Conservation (phyloP, 2,329 filamentous ascomycete species). For the Saccharata proteae region DNA sequence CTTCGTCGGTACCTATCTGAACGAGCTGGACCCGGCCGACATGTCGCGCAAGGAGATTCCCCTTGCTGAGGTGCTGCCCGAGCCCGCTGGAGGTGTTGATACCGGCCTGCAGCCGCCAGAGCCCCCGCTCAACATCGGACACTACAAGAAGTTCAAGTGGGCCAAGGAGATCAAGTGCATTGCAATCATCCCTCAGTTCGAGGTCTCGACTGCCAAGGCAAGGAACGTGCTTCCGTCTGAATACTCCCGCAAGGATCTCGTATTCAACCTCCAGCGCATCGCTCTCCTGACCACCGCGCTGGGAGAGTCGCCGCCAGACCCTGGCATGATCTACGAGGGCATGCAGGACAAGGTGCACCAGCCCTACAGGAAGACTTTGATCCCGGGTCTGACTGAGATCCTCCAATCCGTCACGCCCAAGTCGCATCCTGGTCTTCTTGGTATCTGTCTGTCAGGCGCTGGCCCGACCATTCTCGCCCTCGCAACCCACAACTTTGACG, state of each 20-base stretch:
- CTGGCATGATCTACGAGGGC: constrained; percentile 87
- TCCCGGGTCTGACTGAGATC: constrained; percentile 84
- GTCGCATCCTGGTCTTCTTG: constrained; percentile 76
- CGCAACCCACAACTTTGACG: constrained; percentile 78
- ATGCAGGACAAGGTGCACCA: constrained; percentile 99
- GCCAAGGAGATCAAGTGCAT: constrained; percentile 91
- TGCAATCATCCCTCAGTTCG: constrained; percentile 90
- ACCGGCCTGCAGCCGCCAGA: constrained; percentile 77
- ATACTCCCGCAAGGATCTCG: constrained; percentile 73
- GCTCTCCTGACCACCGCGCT: constrained; percentile 82
- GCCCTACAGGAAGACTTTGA: constrained; percentile 82
- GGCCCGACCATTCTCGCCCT: constrained; percentile 91
- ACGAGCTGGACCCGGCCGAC: constrained; percentile 80
- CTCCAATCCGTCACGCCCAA: constrained; percentile 81
- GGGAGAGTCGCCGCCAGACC: constrained; percentile 78
- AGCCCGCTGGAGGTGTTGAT: constrained; percentile 80
- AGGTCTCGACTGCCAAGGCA: constrained; percentile 87
- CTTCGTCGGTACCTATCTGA: constrained; percentile 93
- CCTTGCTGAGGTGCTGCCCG: constrained; percentile 80
- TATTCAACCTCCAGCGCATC: constrained; percentile 92
- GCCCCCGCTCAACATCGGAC: constrained; percentile 85
- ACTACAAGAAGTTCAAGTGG: constrained; percentile 94
- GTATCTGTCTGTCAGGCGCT: constrained; percentile 88
- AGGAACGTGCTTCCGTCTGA: constrained; percentile 69
- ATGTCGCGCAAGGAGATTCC: constrained; percentile 87